Evolutionary conservation across 148 eudicot species (phyloP).

Genomic region (Heliamphora exappendiculata): DNA sequence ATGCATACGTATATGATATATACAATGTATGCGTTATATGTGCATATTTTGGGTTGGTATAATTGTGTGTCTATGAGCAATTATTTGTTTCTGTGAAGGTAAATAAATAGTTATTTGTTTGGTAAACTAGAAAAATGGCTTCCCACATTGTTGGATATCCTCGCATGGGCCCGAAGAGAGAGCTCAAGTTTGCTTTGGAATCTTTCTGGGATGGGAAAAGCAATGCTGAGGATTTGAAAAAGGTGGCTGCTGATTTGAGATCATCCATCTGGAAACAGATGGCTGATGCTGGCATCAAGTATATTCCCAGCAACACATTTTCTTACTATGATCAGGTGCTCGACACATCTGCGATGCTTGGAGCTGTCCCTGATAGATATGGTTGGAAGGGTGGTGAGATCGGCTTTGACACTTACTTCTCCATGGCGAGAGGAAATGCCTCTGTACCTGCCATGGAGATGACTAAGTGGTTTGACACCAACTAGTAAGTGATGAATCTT

Average conservation of each 20-base stretch:
- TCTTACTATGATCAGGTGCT: constrained; percentile 77
- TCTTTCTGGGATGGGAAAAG: constrained; percentile 86
- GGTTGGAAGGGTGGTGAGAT: constrained; percentile 74
- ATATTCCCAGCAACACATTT: constrained; percentile 83
- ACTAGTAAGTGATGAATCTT: constrained; percentile 65
- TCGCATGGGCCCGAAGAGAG: constrained; percentile 94
- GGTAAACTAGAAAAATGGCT: constrained; percentile 55
- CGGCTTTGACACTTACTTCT: constrained; percentile 68
- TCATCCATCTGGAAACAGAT: constrained; percentile 87
- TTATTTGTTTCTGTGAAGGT: not conserved
- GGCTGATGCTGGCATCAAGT: constrained; percentile 71
- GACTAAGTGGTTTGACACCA: constrained; percentile 99
- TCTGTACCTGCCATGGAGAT: constrained; percentile 90
- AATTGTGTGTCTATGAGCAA: not conserved
- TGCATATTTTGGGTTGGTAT: not conserved
- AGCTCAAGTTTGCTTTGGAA: constrained; percentile 82
- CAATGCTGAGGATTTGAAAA: constrained; percentile 74
- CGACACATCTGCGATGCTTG: constrained; percentile 83
- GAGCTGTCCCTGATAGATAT: constrained; percentile 76
- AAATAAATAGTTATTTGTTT: not conserved
- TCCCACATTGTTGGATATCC: constrained; percentile 95
- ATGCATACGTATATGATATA: too few species aligned
- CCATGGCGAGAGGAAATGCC: constrained; percentile 92
- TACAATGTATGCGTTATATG: too few species aligned
- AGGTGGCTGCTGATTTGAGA: constrained; percentile 65